A percentile compares a stretch with the other conserved stretches of the same genome.
Evolutionary conservation across 352 stramenopile species (phyloP).

Genomic region (Pythium aquatile): DNA sequence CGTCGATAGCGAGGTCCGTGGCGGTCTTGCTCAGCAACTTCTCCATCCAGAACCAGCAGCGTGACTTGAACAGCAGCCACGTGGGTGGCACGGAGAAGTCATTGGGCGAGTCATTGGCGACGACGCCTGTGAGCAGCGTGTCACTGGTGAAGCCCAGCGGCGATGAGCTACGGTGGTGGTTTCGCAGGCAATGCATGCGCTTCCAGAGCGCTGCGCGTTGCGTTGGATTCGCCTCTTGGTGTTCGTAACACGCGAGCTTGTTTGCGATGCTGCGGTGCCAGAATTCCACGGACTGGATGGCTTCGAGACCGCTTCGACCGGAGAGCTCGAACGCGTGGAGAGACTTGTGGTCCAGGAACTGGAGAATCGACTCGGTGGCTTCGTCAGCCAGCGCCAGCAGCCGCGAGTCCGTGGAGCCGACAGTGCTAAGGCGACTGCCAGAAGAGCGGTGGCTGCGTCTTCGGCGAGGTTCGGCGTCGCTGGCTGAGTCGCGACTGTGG

Average conservation of each 20-base stretch:
- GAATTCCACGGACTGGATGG: conserved; percentile 8
- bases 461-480: neutral
- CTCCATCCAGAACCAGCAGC: conserved; percentile 30
- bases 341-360: conserved; percentile 16
- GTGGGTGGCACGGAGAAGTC: conserved; percentile 21
- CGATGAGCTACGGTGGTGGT: neutral
- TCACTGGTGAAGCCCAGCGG: conserved; percentile 14
- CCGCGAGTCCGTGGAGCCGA: neutral
- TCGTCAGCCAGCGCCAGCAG: conserved; percentile 11
- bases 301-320: conserved; percentile 6
- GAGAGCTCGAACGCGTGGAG: conserved; percentile 20
- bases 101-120: conserved; percentile 15
- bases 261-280: conserved; percentile 10
- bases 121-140: conserved; percentile 19
- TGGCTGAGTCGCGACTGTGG: neutral
- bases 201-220: conserved; percentile 14
- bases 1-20: conserved; percentile 2
- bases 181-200: conserved; percentile 20
- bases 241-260: conserved; percentile 17
- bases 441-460: conserved; percentile 8
- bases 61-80: conserved; percentile 27
- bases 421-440: neutral
- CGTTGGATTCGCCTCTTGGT: neutral
- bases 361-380: conserved; percentile 3
- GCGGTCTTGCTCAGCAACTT: conserved; percentile 24